phyloP scores from a whole-genome alignment of 176 grass and related monocot genomes.

The Neostapfia colusana region DNA sequence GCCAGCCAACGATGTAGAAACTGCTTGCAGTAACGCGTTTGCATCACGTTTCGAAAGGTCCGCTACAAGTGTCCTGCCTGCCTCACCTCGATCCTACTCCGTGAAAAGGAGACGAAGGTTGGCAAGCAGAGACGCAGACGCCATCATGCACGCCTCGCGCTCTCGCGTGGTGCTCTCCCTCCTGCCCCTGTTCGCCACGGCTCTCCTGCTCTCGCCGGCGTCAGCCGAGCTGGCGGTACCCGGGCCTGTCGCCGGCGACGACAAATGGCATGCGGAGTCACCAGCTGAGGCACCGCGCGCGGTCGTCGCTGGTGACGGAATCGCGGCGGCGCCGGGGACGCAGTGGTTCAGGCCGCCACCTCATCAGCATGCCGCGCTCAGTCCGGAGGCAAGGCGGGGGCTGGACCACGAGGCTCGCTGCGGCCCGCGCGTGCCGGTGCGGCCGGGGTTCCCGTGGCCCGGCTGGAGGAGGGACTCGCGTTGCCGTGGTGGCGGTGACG shows the following conservation, averaged over 20 bases:
- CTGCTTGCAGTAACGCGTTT: neutral
- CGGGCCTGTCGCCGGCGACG: neutral
- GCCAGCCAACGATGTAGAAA: neutral
- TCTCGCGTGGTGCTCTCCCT: neutral
- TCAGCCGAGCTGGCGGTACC: neutral
- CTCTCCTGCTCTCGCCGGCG: conserved; percentile 30
- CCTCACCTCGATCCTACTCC: conserved; percentile 7
- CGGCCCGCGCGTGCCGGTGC: conserved; percentile 42
- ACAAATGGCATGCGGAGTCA: neutral
- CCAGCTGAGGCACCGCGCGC: neutral
- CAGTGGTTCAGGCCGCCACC: conserved; percentile 9
- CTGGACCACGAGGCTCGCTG: conserved; percentile 54
- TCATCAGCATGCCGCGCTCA: conserved; percentile 15
- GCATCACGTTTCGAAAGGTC: neutral
- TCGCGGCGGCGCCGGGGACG: neutral
- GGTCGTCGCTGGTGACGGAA: no score
- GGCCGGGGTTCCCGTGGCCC: conserved; percentile 18
- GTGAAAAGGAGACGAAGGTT: neutral
- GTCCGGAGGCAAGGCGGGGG: conserved; percentile 35
- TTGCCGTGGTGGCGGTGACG: neutral
- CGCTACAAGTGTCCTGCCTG: neutral
- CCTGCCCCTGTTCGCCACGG: neutral
- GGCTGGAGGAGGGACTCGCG: neutral
- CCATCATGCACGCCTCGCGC: conserved; percentile 7
- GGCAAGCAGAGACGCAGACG: neutral